These are phyloP conservation scores for Lippia alba DNA, from an alignment of 305 asterid genomes.

Conservation along the genomic window DNA sequence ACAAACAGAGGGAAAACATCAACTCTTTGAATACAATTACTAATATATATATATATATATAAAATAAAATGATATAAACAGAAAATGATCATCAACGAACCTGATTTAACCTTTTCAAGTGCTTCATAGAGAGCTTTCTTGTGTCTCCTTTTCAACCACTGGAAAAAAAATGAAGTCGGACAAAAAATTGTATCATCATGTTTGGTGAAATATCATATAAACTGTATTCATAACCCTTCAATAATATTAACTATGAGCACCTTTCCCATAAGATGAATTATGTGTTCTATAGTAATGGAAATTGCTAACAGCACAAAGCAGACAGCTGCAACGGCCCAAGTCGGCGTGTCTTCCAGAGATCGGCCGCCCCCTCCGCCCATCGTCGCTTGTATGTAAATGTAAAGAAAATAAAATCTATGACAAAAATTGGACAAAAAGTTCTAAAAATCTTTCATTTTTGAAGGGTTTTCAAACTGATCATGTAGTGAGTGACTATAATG, in stretches of 20 bases:
- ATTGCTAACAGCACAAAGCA: slow-evolving; percentile 55
- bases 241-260: slow-evolving; percentile 26
- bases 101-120: slow-evolving; percentile 68
- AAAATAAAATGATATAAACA: no score
- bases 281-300: slow-evolving; percentile 51
- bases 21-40: neutral
- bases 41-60: no score
- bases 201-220: no score
- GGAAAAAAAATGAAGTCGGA: slow-evolving; percentile 16
- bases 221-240: neutral
- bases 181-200: no score
- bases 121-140: slow-evolving; percentile 55
- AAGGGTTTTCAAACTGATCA: no score
- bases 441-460: no score
- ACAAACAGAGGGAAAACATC: neutral
- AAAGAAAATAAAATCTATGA: no score
- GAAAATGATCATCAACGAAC: slow-evolving; percentile 28
- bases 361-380: slow-evolving; percentile 55
- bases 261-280: slow-evolving; percentile 57
- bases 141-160: slow-evolving; percentile 51
- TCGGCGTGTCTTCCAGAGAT: slow-evolving; percentile 65
- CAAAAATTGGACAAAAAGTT: no score
- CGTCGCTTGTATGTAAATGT: neutral
- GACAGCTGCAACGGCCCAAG: slow-evolving; percentile 75
- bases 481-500: no score